Conservation (phyloP, 176 grass and related monocot genomes). For the Pharus latifolius region DNA sequence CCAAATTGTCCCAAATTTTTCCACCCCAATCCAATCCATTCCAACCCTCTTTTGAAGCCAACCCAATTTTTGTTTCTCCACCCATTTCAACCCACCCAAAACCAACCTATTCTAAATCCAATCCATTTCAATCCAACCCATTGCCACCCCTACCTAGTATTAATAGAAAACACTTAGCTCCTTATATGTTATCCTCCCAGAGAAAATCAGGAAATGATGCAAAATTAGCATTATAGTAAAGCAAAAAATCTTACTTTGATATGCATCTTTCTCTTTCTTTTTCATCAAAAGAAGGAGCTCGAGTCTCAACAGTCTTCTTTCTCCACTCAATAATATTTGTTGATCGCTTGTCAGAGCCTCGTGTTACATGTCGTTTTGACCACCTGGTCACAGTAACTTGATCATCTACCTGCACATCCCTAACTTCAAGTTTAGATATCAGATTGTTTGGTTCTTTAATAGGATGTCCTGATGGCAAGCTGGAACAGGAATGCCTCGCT, state of each 20-base stretch:
- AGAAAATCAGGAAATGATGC: neutral
- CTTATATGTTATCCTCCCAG: neutral
- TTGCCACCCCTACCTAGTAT: no score
- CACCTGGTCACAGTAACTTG: slow-evolving; percentile 88
- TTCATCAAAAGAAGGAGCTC: slow-evolving; percentile 67
- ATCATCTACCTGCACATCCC: slow-evolving; percentile 95
- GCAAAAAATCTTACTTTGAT: slow-evolving; percentile 58
- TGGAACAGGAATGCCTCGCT: slow-evolving; percentile 54
- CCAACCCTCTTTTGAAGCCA: no score
- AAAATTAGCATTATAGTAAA: neutral
- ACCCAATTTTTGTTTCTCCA: no score
- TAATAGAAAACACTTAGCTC: neutral
- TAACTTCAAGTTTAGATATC: slow-evolving; percentile 62
- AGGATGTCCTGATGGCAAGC: slow-evolving; percentile 38
- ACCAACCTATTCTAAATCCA: no score
- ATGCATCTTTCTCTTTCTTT: slow-evolving; percentile 59
- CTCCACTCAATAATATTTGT: slow-evolving; percentile 80
- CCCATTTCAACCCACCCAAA: no score
- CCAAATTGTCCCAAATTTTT: no score
- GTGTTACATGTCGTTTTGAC: slow-evolving; percentile 73
- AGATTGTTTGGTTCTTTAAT: slow-evolving; percentile 49
- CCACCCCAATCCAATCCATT: no score
- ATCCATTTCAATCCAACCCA: no score
- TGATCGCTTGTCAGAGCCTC: slow-evolving; percentile 66
- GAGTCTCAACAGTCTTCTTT: slow-evolving; percentile 43